Conservation (phyloP, 192 early-diverging fungal genomes). For the Linnemannia elongata region DNA sequence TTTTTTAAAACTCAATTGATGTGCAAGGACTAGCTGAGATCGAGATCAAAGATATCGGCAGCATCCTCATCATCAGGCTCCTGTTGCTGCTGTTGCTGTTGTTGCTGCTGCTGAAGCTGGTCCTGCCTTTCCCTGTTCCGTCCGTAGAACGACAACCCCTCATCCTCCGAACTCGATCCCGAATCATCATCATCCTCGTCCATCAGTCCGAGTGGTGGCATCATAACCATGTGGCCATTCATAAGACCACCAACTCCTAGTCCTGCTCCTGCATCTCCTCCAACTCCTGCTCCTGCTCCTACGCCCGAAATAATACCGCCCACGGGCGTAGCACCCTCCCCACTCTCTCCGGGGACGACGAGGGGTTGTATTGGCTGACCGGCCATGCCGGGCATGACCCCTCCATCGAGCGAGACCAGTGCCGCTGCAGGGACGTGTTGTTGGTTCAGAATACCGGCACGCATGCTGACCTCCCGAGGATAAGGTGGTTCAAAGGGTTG, state of each 20-base stretch:
- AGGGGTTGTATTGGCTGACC: slow-evolving; percentile 8
- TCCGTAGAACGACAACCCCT: slow-evolving; percentile 25
- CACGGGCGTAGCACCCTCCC: not conserved
- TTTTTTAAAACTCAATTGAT: too few relatives aligned
- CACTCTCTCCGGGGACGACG: not conserved
- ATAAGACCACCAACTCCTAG: not conserved
- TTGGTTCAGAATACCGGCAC: slow-evolving; percentile 63
- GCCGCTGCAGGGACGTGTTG: slow-evolving; percentile 59
- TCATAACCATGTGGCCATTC: not conserved
- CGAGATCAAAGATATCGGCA: slow-evolving; percentile 28
- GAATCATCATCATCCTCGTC: slow-evolving; percentile 44
- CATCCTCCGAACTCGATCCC: slow-evolving; percentile 45
- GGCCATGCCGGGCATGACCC: slow-evolving; percentile 39
- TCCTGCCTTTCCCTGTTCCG: slow-evolving; percentile 21
- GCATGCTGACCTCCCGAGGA: slow-evolving; percentile 67
- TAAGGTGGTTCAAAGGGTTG: slow-evolving; percentile 66
- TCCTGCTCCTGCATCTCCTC: not conserved
- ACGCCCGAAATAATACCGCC: not conserved
- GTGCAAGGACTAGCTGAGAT: slow-evolving; percentile 2
- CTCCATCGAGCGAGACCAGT: slow-evolving; percentile 45
- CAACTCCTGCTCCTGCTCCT: not conserved
- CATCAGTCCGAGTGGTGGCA: slow-evolving; percentile 21
- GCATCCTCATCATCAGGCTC: slow-evolving; percentile 15
- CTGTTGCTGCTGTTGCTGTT: slow-evolving; percentile 32
- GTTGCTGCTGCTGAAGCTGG: slow-evolving; percentile 10